Percentiles rank a stretch among this genome's conserved stretches.
These are phyloP conservation scores for Ilyonectria destructans DNA, from an alignment of 2,329 filamentous ascomycete genomes.

Conservation along the genomic window DNA sequence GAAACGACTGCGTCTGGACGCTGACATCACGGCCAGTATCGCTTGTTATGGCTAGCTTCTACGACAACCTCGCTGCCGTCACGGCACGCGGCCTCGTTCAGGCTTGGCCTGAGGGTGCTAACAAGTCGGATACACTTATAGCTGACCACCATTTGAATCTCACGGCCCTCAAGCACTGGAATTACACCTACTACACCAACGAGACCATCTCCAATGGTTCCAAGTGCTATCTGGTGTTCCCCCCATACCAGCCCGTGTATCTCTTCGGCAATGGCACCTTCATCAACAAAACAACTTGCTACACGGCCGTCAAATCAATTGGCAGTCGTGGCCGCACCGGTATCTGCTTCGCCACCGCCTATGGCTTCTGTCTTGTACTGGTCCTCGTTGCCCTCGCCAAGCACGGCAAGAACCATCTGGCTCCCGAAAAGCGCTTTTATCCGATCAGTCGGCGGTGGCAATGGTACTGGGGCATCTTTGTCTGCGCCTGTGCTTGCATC, in stretches of 20 bases:
- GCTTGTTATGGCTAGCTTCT: conserved; percentile 36
- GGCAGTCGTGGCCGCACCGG: conserved; percentile 73
- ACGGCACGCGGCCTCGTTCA: conserved; percentile 62
- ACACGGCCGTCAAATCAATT: conserved; percentile 75
- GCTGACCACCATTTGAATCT: conserved; percentile 77
- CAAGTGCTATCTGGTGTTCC: conserved; percentile 77
- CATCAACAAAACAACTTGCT: conserved; percentile 81
- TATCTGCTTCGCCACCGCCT: conserved; percentile 75
- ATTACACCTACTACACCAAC: conserved; percentile 82
- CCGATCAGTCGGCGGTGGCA: conserved; percentile 83
- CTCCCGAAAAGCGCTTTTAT: conserved; percentile 77
- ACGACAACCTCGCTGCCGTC: conserved; percentile 54
- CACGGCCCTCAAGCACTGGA: conserved; percentile 75
- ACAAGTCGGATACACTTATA: conserved; percentile 72
- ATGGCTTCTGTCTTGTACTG: conserved; percentile 74
- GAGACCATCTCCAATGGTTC: conserved; percentile 81
- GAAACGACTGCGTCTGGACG: background rate
- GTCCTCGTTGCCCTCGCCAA: conserved; percentile 76
- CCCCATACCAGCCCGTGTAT: conserved; percentile 73
- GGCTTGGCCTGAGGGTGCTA: conserved; percentile 67
- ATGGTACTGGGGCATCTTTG: conserved; percentile 83
- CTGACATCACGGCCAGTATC: conserved; percentile 6
- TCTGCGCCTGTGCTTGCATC: conserved; percentile 75
- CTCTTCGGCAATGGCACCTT: conserved; percentile 79
- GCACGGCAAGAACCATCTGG: conserved; percentile 75